Evolutionary conservation across 2,329 filamentous ascomycete genomes (phyloP).

Genomic region (Ophiocordyceps polyrhachis-furcata): DNA sequence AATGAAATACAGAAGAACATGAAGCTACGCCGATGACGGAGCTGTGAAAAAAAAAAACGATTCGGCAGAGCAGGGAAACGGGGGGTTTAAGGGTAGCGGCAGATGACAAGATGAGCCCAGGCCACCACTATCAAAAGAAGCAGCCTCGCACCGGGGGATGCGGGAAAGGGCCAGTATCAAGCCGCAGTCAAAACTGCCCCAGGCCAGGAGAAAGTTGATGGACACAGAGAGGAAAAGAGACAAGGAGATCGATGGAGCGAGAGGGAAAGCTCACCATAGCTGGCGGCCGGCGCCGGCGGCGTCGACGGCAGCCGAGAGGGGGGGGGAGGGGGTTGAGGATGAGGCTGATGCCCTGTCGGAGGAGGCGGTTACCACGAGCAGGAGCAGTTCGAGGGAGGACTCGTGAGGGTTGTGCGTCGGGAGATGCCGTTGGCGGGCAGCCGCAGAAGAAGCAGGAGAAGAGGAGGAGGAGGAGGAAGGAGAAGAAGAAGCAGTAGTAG

Average conservation of each 20-base stretch:
- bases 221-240: neutral
- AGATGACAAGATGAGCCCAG: neutral
- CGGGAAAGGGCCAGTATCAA: neutral
- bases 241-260: neutral
- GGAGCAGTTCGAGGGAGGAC: neutral
- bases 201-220: neutral
- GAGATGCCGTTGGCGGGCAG: neutral
- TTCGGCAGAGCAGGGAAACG: neutral
- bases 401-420: neutral
- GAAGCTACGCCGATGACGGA: neutral
- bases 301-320: neutral
- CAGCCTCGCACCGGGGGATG: neutral
- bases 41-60: neutral
- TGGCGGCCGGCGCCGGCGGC: neutral
- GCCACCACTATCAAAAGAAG: neutral
- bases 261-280: constrained; percentile 1
- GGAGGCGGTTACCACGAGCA: neutral
- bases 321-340: neutral
- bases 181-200: neutral
- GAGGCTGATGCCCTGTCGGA: neutral
- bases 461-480: too few species aligned
- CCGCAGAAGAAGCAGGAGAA: neutral
- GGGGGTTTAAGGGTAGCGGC: neutral
- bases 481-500: neutral
- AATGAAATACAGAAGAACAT: neutral